Percentiles rank a stretch among this genome's conserved stretches.
phyloP scores from a whole-genome alignment of 108 stramenopile species.

The Cyclostephanos tholiformis region DNA sequence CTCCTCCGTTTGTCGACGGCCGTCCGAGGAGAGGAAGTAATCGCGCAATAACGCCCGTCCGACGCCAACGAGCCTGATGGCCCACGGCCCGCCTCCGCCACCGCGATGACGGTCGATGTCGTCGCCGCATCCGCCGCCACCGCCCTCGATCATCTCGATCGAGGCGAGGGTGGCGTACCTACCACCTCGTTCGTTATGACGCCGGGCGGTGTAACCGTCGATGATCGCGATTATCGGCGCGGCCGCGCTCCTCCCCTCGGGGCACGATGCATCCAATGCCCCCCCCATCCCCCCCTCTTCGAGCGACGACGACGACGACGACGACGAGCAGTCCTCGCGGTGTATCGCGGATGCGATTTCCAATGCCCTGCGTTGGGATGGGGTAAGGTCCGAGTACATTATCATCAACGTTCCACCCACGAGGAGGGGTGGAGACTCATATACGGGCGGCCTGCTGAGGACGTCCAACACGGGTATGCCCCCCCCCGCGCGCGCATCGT shows the following conservation, averaged over 20 bases:
- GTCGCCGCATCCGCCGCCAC: neutral
- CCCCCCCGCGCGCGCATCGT: neutral
- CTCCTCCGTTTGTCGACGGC: constrained; percentile 16
- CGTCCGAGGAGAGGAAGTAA: constrained; percentile 37
- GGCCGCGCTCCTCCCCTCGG: constrained; percentile 37
- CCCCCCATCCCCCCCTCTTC: neutral
- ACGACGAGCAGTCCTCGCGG: constrained; percentile 18
- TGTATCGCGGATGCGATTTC: constrained; percentile 24
- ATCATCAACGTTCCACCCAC: constrained; percentile 29
- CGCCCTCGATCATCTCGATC: constrained; percentile 47
- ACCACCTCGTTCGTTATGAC: neutral
- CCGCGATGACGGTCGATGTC: neutral
- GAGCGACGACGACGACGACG: neutral
- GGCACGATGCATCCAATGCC: neutral
- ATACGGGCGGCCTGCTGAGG: neutral
- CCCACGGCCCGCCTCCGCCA: constrained; percentile 37
- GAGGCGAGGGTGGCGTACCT: constrained; percentile 68
- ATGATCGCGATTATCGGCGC: constrained; percentile 65
- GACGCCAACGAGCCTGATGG: constrained; percentile 58
- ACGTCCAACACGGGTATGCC: constrained; percentile 19
- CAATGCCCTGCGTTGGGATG: constrained; percentile 30
- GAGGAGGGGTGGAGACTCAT: constrained; percentile 12
- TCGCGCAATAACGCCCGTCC: constrained; percentile 59
- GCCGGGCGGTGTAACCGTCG: constrained; percentile 40
- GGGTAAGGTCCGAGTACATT: constrained; percentile 15